Evolutionary conservation across 2,329 filamentous ascomycete genomes (phyloP), one percentile per base, ranked within the genome.

Genomic region (Aspergillus brasiliensis): DNA sequence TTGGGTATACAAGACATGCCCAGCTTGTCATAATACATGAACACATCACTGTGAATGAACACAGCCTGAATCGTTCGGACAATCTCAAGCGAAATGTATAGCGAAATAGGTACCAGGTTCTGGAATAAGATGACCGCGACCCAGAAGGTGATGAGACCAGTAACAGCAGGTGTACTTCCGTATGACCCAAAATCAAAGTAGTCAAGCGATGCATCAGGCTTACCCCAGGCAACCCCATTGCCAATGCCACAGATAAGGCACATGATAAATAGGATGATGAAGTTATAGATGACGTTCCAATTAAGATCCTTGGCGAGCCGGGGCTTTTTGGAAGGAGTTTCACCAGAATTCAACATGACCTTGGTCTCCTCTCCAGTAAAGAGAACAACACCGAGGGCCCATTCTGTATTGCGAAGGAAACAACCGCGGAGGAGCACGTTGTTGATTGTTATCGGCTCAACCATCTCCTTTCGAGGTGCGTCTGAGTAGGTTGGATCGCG

Each of bases 291-390:
- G 75, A 99, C 93, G 76, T 97, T 97, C 85, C 92, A 96, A 80
- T 99, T 99, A 67, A 99, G 85, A 74, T 97, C 93, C 64, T 92
- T 89, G 56, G 93, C 91, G 69, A 99, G 93, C 67, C 91, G 88
- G 38, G 95, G 87, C 63, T 94, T 90, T 81, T 99, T 99, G 74
- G 88, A 96, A 11, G 96, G 95, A 1, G 95, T 99, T 63, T 94
- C 89, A 61, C 95, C 95, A 27, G 95, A 91, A 74, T 99, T 99
- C 81, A 97, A 90, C 95, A 99, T 99, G 75, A 97, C 98, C 80
- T 98, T 99, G 34, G 94, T 97, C 75, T 99, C 94, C 71, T 93
- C 88, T 34, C 95, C 95, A 13, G 95, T 98, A 78, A 96, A 99
- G 17, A 96, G 82, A 52, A 98, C 94, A 3, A 99, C 85, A 56